Evolutionary conservation across 306 rosid species (phyloP), one percentile per base, ranked within the genome.

Genomic region (Trifolium subterraneum): DNA sequence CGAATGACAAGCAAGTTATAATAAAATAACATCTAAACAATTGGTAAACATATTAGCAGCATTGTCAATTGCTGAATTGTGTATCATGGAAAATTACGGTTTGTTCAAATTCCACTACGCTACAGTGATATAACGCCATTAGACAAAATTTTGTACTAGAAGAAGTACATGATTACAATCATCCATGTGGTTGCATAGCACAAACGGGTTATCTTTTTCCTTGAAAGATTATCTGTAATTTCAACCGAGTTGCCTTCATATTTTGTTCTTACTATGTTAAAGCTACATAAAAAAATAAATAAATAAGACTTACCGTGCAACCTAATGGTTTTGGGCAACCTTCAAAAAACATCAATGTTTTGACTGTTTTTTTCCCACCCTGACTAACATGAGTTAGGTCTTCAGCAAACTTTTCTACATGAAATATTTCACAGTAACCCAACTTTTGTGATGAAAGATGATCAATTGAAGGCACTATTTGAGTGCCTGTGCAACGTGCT

Each of bases 261-360:
- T 16, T 50, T 39, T 45, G 51, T 59, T 59, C 64, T 39, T 47
- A 19, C 64, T 29, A 39, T 29, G 15, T 51, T 36, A 33, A 62
- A 70, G 74, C n/a, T 38, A 39, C 31, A 19, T 10, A 12, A 74
- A 58, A 73, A 35, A 7, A 7, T 11, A 45, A 39, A 42, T 27
- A 64, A 68, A 48, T 36, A 69, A 75, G 74, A 85, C 98, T 90
- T 90, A 95, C 99, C 1, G 99, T 92, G 81, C 95, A 92, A 76
- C 99, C 94, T 80, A 95, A 81, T 44, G 97, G 99, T 85, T 90
- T 95, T 63, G 98, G 99, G 84, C 99, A 95, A 68, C 99, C 99
- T 79, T 92, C 93, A 75, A 95, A 95, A 83, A 76, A 95, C 99
- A 95, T 95, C 84, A 95, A 76, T 71, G 99, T 92, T 89, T 92